A percentile compares a stretch with the other conserved stretches of the same genome.
Evolutionary conservation across 148 eudicot genomes (phyloP).

Genomic region (Dysphania ambrosioides): DNA sequence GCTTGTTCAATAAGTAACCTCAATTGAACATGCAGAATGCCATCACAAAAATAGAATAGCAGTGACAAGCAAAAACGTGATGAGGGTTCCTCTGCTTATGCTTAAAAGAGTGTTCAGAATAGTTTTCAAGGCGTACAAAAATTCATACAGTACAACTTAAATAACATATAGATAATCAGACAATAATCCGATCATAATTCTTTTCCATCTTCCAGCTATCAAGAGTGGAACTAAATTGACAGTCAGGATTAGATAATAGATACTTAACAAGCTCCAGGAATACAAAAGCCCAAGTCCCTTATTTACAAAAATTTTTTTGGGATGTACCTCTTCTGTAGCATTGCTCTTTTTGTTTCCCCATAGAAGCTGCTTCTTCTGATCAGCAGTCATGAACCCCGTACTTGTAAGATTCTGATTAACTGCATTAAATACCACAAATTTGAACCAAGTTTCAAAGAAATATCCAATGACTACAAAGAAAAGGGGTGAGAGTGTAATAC

Average conservation of each 20-base stretch:
- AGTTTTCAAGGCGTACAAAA: neutral
- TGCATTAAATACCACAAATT: conserved; percentile 24
- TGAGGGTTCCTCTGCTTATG: neutral
- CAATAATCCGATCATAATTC: neutral
- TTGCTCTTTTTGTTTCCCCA: conserved; percentile 88
- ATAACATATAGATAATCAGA: neutral
- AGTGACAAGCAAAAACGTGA: too few relatives aligned
- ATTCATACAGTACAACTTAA: neutral
- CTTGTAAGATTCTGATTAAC: conserved; percentile 78
- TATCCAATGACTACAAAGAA: neutral
- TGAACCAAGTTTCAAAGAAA: neutral
- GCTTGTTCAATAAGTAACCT: neutral
- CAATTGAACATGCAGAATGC: conserved; percentile 2
- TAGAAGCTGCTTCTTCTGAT: conserved; percentile 94
- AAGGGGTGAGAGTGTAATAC: neutral
- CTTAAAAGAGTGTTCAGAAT: neutral
- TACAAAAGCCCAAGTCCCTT: too few relatives aligned
- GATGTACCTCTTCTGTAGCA: conserved; percentile 65
- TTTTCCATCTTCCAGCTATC: neutral
- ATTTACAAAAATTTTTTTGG: too few relatives aligned
- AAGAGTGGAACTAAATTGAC: neutral
- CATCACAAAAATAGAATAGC: too few relatives aligned
- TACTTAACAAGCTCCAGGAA: too few relatives aligned
- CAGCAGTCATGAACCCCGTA: conserved; percentile 82
- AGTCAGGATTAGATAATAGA: neutral